Evolutionary conservation across 2,329 filamentous ascomycete species (phyloP), one percentile per base, ranked within the genome.

Genomic region (Pseudogymnoascus sp.): DNA sequence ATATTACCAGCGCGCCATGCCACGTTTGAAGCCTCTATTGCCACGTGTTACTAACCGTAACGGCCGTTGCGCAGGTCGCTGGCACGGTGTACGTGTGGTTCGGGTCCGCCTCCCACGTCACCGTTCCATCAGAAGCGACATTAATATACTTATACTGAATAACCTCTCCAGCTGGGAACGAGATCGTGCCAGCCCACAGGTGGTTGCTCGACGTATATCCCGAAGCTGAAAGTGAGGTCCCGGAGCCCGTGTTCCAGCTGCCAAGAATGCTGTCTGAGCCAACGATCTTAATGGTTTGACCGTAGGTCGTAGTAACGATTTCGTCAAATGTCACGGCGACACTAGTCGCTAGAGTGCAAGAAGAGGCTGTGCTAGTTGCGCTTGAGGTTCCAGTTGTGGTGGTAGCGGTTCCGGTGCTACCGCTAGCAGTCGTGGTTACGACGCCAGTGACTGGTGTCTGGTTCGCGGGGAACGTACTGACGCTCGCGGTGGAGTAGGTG

Each of bases 91-190:
- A 23, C 16, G 42, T 46, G 21, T 46, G 42, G 42, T 46, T 46
- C 16, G 42, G 42, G 21, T 46, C 86, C 59, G 75, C 77, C 75
- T 90, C 87, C 87, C 87, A 90, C 2, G 73, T 77, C 14, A 87
- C 72, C 0, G 74, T 76, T 0, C 84, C 82, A 67, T 82, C 80
- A 0, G 73, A 69, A 65, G 78, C 76, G 56, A 85, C 79, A 50
- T 82, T 80, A 69, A 89, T 80, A 70, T 84, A 90, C 77, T 90
- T 89, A 73, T 89, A 89, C 75, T 85, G 70, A 50, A 90, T 77
- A 3, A 71, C 74, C 62, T 78, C 76, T 2, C 86, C 86, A 0
- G 82, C 77, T 0, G 77, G 74, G 16, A 90, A 72, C 1, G 75
- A 75, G 42, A 89, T 70, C 0, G 80, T 80, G 1, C 74, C 78